Conservation (phyloP, 164 flowering plant species). For the Sextonia rubra region DNA sequence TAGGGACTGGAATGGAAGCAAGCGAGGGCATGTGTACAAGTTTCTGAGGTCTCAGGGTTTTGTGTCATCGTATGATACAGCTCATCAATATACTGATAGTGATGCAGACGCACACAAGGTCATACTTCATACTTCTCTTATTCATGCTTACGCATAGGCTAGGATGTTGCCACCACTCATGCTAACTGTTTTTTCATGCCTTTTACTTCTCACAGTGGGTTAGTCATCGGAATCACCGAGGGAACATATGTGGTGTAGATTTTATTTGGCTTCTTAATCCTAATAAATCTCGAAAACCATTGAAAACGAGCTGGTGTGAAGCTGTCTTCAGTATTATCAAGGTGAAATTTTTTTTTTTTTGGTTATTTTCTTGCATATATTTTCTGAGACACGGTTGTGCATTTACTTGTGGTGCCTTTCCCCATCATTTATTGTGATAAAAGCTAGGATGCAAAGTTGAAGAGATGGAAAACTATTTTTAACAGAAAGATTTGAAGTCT, state of each 20-base stretch:
- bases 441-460: too few relatives aligned
- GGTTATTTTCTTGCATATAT: not conserved
- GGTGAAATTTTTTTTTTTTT: conserved; percentile 27
- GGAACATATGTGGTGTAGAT: conserved; percentile 97
- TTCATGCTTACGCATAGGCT: not conserved
- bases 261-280: conserved; percentile 99
- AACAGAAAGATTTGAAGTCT: not conserved
- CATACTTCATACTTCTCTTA: not conserved
- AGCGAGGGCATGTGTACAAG: conserved; percentile 92
- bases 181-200: not conserved
- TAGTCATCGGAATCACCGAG: conserved; percentile 93
- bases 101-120: conserved; percentile 98
- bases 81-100: conserved; percentile 70
- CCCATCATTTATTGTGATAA: too few relatives aligned
- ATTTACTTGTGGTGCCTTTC: too few relatives aligned
- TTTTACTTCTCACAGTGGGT: conserved; percentile 60
- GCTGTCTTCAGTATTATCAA: conserved; percentile 88
- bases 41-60: conserved; percentile 95
- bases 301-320: conserved; percentile 85
- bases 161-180: not conserved
- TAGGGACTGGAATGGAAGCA: conserved; percentile 99
- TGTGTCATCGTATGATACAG: conserved; percentile 94
- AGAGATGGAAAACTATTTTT: too few relatives aligned
- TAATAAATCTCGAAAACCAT: conserved; percentile 52
- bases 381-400: too few relatives aligned